Percentiles rank a stretch among this genome's conserved stretches.
phyloP scores from a whole-genome alignment of 257 asterid species.

The Phtheirospermum japonicum region DNA sequence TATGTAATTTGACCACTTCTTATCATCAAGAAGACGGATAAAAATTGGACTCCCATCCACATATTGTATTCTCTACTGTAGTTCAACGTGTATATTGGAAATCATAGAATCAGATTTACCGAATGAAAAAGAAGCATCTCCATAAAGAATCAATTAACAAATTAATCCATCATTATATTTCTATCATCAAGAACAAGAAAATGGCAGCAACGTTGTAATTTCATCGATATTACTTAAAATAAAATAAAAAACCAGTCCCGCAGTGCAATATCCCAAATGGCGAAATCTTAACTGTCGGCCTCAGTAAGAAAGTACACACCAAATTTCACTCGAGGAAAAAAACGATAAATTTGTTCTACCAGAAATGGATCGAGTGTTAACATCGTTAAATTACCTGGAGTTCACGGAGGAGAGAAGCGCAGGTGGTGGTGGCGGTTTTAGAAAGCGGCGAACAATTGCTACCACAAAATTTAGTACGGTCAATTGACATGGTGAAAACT shows the following conservation, averaged over 20 bases:
- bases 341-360: not conserved
- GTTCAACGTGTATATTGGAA: not conserved
- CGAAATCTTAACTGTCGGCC: not conserved
- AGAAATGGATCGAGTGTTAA: not conserved
- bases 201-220: not conserved
- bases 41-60: not conserved
- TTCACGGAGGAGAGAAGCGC: constrained; percentile 63
- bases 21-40: not conserved
- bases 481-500: constrained; percentile 30
- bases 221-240: not conserved
- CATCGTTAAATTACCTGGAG: constrained; percentile 45
- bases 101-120: not conserved
- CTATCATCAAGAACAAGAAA: not conserved
- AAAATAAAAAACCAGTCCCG: not conserved
- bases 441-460: constrained; percentile 52
- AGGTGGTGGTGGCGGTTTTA: constrained; percentile 55
- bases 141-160: not conserved
- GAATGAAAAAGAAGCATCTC: not conserved
- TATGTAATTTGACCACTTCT: not conserved
- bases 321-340: not conserved
- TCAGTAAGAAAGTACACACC: not conserved
- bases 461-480: constrained; percentile 1
- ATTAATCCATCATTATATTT: not conserved
- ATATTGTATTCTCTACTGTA: not conserved
- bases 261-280: not conserved